Base-by-base conservation (phyloP, 352 stramenopile genomes). In the Blastocystis sp. region DNA sequence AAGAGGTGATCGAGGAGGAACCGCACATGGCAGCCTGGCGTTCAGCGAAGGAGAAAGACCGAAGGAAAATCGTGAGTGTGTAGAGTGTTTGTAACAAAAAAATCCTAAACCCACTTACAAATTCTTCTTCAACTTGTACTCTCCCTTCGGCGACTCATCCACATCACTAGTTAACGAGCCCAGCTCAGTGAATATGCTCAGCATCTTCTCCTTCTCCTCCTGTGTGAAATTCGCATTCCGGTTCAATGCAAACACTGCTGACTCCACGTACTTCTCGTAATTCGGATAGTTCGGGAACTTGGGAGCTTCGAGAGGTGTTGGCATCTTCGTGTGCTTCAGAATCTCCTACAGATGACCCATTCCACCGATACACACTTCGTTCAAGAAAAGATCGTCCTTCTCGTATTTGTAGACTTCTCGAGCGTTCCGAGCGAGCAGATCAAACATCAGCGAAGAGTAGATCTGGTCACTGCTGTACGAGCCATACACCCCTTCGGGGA, bases 391-490 rank as follows among this genome's bases (percentile, higher is more conserved):
- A n/a, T 89, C 55, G 30, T 89, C 78, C 50, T 89, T 89, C 47
- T 89, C 78, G 55, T 89, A 89, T 55, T 89, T 89, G 66, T 89
- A 89, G 47, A 89, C 66, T 24, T 89, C 78, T 2, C 50, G 30
- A 41, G 53, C 43, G 55, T 89, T 89, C 9, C 66, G 63, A n/a
- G 41, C 53, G 6, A 79, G 30, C 47, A 89, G 50, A 24, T 89
- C 78, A 16, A 30, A 89, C 26, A 64, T 62, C 20, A 89, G 66
- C 9, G 78, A 89, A 30, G 18, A 55, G 24, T 62, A 79, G 66
- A 89, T 89, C 66, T 89, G 78, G 45, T 89, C 78, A 0, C 16
- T 59, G 18, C 47, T 79, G 24, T 79, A 89, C 13, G 56, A 34
- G 8, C 43, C 43, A 3, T 64, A 37, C 0, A 43, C 9, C 0